Evolutionary conservation across 495 filamentous ascomycete genomes (phyloP).

Genomic region (Cryomyces minteri): DNA sequence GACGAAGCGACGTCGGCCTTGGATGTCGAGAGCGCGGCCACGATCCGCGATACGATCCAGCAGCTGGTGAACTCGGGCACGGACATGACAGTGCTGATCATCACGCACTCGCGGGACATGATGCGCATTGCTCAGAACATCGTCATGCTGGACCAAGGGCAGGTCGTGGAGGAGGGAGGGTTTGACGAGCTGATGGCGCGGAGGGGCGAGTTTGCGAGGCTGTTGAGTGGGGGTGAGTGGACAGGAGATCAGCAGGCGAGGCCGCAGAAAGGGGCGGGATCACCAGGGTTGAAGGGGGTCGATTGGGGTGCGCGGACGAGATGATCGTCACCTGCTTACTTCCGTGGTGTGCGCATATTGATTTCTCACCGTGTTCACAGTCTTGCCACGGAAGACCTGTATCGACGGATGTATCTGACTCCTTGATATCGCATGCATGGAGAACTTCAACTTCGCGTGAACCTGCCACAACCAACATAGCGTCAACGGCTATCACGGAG

Average conservation of each 20-base stretch:
- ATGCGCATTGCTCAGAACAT: slow-evolving; percentile 59
- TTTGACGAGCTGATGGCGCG: slow-evolving; percentile 33
- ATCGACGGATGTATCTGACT: too few relatives aligned
- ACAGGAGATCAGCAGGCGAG: too few relatives aligned
- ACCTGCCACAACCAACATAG: slow-evolving; percentile 53
- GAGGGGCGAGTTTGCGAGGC: slow-evolving; percentile 21
- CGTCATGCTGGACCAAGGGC: slow-evolving; percentile 49
- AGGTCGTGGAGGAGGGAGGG: slow-evolving; percentile 43
- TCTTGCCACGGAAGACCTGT: too few relatives aligned
- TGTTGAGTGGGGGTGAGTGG: slow-evolving; percentile 9
- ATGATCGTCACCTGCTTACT: too few relatives aligned
- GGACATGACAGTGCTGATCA: slow-evolving; percentile 42
- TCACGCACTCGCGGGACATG: slow-evolving; percentile 71
- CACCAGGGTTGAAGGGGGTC: too few relatives aligned
- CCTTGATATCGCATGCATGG: too few relatives aligned
- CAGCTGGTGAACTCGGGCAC: slow-evolving; percentile 22
- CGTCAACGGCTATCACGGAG: slow-evolving; percentile 34
- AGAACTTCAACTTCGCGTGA: slow-evolving; percentile 7
- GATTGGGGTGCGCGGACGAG: too few relatives aligned
- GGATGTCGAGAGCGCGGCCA: slow-evolving; percentile 48
- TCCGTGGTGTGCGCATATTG: not conserved
- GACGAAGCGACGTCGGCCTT: slow-evolving; percentile 80
- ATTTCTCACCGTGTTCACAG: too few relatives aligned
- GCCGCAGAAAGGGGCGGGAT: too few relatives aligned
- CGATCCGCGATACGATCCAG: slow-evolving; percentile 44